These are phyloP conservation scores for Saprolegnia diclina DNA, from an alignment of 352 stramenopile genomes.

Conservation along the genomic window DNA sequence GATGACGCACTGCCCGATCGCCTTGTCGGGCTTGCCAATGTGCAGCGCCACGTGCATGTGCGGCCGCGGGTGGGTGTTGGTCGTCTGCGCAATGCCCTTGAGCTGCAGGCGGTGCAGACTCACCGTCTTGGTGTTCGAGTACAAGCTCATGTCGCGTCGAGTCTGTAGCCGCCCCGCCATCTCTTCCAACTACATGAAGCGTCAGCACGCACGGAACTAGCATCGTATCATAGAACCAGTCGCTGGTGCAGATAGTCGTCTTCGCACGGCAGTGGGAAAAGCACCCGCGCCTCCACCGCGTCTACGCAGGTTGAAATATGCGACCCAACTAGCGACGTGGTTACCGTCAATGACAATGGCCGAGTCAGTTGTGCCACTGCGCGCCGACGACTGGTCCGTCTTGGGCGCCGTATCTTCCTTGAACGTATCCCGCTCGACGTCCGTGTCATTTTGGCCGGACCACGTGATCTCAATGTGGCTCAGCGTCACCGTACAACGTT, in stretches of 20 bases:
- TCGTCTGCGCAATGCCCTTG: conserved; percentile 1
- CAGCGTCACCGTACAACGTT: neutral
- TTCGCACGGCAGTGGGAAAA: conserved; percentile 76
- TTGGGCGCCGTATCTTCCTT: neutral
- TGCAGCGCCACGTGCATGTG: conserved; percentile 23
- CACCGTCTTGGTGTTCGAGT: conserved; percentile 11
- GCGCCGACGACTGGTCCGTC: neutral
- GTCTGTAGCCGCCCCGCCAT: conserved; percentile 8
- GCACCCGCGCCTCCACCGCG: conserved; percentile 29
- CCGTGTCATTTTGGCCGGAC: neutral
- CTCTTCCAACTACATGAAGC: neutral
- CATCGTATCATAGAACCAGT: conserved; percentile 43
- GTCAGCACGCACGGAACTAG: neutral
- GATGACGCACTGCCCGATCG: conserved; percentile 23
- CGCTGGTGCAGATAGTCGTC: conserved; percentile 38
- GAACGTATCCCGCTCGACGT: conserved; percentile 5
- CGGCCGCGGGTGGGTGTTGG: neutral
- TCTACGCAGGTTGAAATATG: neutral
- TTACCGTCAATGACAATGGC: neutral
- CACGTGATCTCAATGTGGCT: conserved; percentile 15
- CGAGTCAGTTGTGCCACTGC: neutral
- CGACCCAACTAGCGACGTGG: neutral
- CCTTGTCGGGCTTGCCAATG: conserved; percentile 9
- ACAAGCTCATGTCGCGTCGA: conserved; percentile 2
- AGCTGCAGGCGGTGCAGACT: neutral